Base-by-base conservation (phyloP, 306 rosid genomes). In the Vigna hirtella region DNA sequence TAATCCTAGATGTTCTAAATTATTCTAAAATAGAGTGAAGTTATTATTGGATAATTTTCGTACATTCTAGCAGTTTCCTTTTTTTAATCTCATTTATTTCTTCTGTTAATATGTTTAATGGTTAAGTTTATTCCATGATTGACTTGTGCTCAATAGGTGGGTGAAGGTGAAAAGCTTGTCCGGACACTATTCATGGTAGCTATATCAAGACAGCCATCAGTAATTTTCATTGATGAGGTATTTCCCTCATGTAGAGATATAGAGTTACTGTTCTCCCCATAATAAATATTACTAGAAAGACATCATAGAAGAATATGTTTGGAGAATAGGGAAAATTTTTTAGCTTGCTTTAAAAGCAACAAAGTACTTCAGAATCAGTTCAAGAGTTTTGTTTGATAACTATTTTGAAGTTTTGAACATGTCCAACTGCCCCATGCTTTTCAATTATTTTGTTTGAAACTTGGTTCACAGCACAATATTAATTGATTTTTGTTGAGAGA, bases 171-270 rank as follows among this genome's bases (percentile, higher is more conserved):
- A 85, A 95, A 95, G 84, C 98, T 95, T 84, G 98, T 95, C 59
- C 87, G 93, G 76, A 91, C 97, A 79, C 98, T 95, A 70, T 95
- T 95, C 83, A 86, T 86, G 91, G 93, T 95, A 58, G 98, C 98
- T 79, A 84, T 79, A 82, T 92, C 98, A 85, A 86, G 90, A 86
- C 98, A 95, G 76, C 98, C 98, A 66, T 92, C 98, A 28, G 98
- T 95, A 71, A 95, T 95, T 86, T 95, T 95, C 87, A 92, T 95
- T 68, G 98, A 95, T 84, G 98, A 95, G 89, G 98, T 95, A 82
- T 64, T 70, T 62, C 80, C 65, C 79, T 65, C 22, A 30, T 53
- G 20, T 48, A 79, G 77, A 55, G 38, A 76, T 30, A 76, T 36
- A 47, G 47, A n/a, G 64, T 66, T 48, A 64, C 52, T 48, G 34